These are phyloP conservation scores for Neurospora sp. DNA, from an alignment of 495 filamentous ascomycete species.

Conservation along the genomic window DNA sequence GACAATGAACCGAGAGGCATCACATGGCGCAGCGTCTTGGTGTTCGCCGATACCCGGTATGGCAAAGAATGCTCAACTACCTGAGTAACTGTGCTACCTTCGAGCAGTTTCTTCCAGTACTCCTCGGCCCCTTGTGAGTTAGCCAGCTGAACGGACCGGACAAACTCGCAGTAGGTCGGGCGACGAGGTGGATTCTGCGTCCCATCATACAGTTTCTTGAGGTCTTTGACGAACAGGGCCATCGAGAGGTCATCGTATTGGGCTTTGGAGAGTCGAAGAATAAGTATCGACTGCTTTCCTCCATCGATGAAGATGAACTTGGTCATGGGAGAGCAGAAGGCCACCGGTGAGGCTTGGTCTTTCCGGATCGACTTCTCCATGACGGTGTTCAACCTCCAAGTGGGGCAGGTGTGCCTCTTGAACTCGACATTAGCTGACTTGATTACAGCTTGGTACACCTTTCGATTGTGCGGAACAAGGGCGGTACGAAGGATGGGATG, in stretches of 20 bases:
- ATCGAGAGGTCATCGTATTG: conserved; percentile 37
- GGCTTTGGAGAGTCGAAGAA: conserved; percentile 35
- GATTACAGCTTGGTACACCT: conserved; percentile 36
- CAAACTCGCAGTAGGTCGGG: conserved; percentile 34
- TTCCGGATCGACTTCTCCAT: conserved; percentile 31
- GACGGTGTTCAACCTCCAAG: conserved; percentile 28
- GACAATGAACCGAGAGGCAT: conserved; percentile 27
- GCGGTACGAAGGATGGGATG: conserved; percentile 38
- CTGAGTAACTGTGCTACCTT: conserved; percentile 32
- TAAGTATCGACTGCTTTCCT: conserved; percentile 33
- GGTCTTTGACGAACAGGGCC: conserved; percentile 31
- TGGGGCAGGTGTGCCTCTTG: conserved; percentile 28
- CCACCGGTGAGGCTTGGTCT: conserved; percentile 26
- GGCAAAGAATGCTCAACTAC: conserved; percentile 31
- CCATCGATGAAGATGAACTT: conserved; percentile 39
- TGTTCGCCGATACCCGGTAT: conserved; percentile 21
- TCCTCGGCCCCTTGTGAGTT: conserved; percentile 27
- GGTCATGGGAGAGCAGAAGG: conserved; percentile 32
- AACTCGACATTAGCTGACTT: conserved; percentile 31
- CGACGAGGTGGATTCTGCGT: conserved; percentile 21
- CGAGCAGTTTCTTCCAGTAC: conserved; percentile 33
- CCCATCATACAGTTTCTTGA: conserved; percentile 32
- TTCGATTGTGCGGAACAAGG: conserved; percentile 31
- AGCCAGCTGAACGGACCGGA: conserved; percentile 25
- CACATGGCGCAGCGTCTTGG: conserved; percentile 26